Percentiles rank a stretch among this genome's conserved stretches.
These are phyloP conservation scores for Zizania palustris DNA, from an alignment of 202 grass and related monocot species.

Conservation along the genomic window DNA sequence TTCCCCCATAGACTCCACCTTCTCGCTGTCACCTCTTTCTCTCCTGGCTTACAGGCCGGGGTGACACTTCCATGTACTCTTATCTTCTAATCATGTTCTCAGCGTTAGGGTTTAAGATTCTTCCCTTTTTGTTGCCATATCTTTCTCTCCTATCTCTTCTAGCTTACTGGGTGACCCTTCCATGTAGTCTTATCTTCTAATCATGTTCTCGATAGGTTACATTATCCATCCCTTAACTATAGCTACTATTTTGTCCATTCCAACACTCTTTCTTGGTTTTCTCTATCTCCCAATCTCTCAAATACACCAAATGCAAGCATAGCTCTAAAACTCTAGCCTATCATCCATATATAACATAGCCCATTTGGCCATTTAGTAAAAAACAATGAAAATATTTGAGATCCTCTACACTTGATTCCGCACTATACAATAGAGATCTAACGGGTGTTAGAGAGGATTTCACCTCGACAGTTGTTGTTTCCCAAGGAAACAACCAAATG, in stretches of 20 bases:
- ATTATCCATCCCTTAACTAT: background rate
- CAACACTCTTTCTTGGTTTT: background rate
- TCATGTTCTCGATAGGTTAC: too few relatives aligned
- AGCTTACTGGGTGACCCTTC: too few relatives aligned
- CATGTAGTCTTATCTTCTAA: too few relatives aligned
- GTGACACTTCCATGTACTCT: background rate
- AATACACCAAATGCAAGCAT: conserved; percentile 27
- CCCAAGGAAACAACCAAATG: conserved; percentile 5
- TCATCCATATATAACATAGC: conserved; percentile 1
- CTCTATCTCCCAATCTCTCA: background rate
- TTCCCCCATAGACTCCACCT: background rate
- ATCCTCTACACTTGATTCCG: too few relatives aligned
- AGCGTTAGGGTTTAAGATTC: too few relatives aligned
- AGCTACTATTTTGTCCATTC: background rate
- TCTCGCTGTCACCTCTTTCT: background rate
- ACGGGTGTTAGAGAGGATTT: too few relatives aligned
- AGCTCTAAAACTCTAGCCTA: background rate
- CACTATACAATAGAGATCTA: too few relatives aligned
- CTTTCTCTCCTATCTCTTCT: too few relatives aligned
- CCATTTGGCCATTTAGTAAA: background rate
- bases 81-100: too few relatives aligned
- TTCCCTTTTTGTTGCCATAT: too few relatives aligned
- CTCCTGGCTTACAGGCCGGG: background rate
- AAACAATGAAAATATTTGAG: too few relatives aligned
- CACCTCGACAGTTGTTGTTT: too few relatives aligned